A percentile compares a stretch with the other conserved stretches of the same genome.
Conservation (phyloP, 2,329 filamentous ascomycete genomes). For the Stromatinia cepivora region DNA sequence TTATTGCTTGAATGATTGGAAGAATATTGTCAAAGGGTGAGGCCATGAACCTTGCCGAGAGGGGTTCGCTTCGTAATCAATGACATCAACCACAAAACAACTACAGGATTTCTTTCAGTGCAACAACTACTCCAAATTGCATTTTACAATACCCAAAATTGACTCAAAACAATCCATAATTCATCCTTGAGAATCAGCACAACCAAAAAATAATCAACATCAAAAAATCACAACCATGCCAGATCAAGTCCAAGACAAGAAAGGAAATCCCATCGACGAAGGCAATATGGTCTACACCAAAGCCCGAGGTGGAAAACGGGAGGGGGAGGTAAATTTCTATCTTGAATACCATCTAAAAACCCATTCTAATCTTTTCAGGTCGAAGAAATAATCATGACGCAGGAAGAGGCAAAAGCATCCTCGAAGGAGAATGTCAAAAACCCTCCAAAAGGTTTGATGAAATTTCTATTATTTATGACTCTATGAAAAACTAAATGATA, state of each 20-base stretch:
- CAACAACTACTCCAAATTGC: neutral
- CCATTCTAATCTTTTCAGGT: conserved; percentile 35
- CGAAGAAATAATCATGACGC: conserved; percentile 43
- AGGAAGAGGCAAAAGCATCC: conserved; percentile 41
- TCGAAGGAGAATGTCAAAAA: conserved; percentile 43
- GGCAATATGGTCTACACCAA: conserved; percentile 47
- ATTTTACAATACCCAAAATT: neutral
- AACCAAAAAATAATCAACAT: neutral
- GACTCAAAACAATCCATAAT: neutral
- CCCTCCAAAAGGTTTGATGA: conserved; percentile 43
- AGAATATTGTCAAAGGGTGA: too few species aligned
- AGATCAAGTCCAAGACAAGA: conserved; percentile 39
- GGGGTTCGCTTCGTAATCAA: too few species aligned
- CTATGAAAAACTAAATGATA: conserved; percentile 1
- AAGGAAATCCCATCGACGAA: conserved; percentile 43
- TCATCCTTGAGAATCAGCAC: neutral
- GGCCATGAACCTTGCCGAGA: too few species aligned
- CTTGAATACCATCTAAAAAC: conserved; percentile 15
- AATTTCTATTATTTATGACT: neutral
- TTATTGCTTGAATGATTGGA: too few species aligned
- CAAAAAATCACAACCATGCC: conserved; percentile 20
- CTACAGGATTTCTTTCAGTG: too few species aligned
- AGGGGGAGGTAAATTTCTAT: conserved; percentile 40
- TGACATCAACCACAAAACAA: too few species aligned
- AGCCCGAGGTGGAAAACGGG: conserved; percentile 44